Evolutionary conservation across 352 stramenopile species (phyloP).

Genomic region (Phytophthora constricta): DNA sequence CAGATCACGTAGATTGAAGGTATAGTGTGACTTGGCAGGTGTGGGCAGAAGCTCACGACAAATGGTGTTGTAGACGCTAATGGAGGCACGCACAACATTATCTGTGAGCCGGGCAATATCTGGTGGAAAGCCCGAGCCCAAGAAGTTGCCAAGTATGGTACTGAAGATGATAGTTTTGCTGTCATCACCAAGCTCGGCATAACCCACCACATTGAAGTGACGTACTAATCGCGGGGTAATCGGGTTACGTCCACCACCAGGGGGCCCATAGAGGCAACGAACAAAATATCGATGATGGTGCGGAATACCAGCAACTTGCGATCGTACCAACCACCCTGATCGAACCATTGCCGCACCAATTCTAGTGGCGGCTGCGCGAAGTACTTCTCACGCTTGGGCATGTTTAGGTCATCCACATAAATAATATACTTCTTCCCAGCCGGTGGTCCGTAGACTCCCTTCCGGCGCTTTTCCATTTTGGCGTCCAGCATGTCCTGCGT

Average conservation of each 20-base stretch:
- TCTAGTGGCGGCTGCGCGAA: slow-evolving; percentile 96
- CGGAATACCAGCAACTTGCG: slow-evolving; percentile 92
- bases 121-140: slow-evolving; percentile 41
- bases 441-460: slow-evolving; percentile 92
- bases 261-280: slow-evolving; percentile 93
- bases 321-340: slow-evolving; percentile 95
- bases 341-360: slow-evolving; percentile 94
- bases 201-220: slow-evolving; percentile 95
- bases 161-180: slow-evolving; percentile 93
- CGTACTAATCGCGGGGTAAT: slow-evolving; percentile 91
- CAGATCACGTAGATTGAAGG: slow-evolving; percentile 95
- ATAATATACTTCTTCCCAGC: slow-evolving; percentile 93
- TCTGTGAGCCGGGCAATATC: slow-evolving; percentile 68
- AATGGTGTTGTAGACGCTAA: slow-evolving; percentile 93
- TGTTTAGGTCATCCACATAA: slow-evolving; percentile 97
- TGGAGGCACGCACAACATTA: slow-evolving; percentile 84
- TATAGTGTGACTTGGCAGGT: slow-evolving; percentile 95
- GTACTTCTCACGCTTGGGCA: slow-evolving; percentile 95
- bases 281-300: slow-evolving; percentile 88
- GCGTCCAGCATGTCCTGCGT: slow-evolving; percentile 92
- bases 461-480: slow-evolving; percentile 94
- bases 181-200: slow-evolving; percentile 89
- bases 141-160: slow-evolving; percentile 92
- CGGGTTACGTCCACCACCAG: slow-evolving; percentile 92
- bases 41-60: slow-evolving; percentile 91